Evolutionary conservation across 371 early-diverging fungal species (phyloP), one percentile per base, ranked within the genome.

Genomic region (Mucor irregularis): DNA sequence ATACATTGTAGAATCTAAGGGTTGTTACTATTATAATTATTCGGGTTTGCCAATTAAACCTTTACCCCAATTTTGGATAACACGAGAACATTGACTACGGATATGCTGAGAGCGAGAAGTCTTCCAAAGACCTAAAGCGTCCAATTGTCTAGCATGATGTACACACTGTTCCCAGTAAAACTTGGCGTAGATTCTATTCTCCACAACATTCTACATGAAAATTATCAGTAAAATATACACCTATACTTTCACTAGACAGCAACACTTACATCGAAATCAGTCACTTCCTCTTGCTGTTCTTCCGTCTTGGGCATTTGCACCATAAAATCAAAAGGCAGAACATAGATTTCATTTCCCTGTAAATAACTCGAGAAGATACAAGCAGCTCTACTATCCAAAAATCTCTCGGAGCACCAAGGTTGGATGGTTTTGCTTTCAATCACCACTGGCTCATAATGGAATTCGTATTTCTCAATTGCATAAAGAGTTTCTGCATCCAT

Each of bases 351-450:
- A 43, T 69, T 69, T 6, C 80, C 80, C 5, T 62, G 58, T 19
- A 79, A 53, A 51, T 79, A 79, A 34, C 59, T 72, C 0, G 72
- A 61, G 33, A 76, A 74, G 2, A 74, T 57, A 35, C 80, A 79
- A 22, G 76, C 76, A 11, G 76, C 70, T 56, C 74, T 58, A 30
- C 70, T 68, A 52, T 79, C 76, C 43, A 76, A 58, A 34, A 79
- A 79, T 9, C 76, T 56, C 26, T 79, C 80, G 11, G 80, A 68
- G 29, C 80, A 79, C 79, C 76, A 79, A 22, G 76, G 76, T 16
- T 72, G 74, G 8, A 69, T 60, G 0, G 58, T 56, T 24, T 73
- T 74, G 39, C 71, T 72, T 42, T 71, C 66, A 33, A 79, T 67
- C 5, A 74, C 71, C 1, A 79, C 67, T 24, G 80, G 80, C 29